Base-by-base conservation (phyloP, 2,329 filamentous ascomycete species). In the Didymellaceae sp. region DNA sequence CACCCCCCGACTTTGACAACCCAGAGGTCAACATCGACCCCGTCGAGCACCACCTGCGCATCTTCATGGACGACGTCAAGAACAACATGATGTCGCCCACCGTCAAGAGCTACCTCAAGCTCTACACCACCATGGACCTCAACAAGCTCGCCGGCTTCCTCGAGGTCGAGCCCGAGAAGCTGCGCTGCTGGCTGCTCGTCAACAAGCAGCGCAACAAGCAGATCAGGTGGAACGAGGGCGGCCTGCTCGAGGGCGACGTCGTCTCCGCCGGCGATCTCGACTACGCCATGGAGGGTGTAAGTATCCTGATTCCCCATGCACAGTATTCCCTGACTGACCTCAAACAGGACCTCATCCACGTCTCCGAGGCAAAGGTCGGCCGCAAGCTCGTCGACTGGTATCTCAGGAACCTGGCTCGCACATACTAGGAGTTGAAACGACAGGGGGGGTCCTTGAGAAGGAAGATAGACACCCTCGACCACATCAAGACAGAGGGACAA, bases 51-150 rank as follows among this genome's bases (percentile, higher is more conserved):
- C 93, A 99, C 78, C 86, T 96, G 60, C 83, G 89, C 68, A 89
- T 99, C 78, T 99, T 99, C 83, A 97, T 99, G 93, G 92, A 97
- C 66, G 94, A 99, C 81, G 93, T 99, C 76, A 96, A 96, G 86
- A 97, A 91, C 78, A 97, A 96, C 78, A 94, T 99, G 85, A 96
- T 86, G 86, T 93, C 90, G 75, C 94, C 94, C 34, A 97, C 92
- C 35, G 89, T 99, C 75, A 96, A 96, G 83, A 97, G 92, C 57
- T 99, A 99, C 82, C 86, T 99, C 63, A 94, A 96, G 74, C 88
- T 99, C 48, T 99, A 99, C 86, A 97, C 94, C 35, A 99, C 94
- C 64, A 97, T 99, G 93, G 94, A 99, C 70, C 82, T 99, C 58
- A 94, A 93, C 82, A 99, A 99, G 81, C 86, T 99, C 55, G 91